Evolutionary conservation across 805 yeast species (phyloP).

Genomic region (Pichia rugopelliculosa): DNA sequence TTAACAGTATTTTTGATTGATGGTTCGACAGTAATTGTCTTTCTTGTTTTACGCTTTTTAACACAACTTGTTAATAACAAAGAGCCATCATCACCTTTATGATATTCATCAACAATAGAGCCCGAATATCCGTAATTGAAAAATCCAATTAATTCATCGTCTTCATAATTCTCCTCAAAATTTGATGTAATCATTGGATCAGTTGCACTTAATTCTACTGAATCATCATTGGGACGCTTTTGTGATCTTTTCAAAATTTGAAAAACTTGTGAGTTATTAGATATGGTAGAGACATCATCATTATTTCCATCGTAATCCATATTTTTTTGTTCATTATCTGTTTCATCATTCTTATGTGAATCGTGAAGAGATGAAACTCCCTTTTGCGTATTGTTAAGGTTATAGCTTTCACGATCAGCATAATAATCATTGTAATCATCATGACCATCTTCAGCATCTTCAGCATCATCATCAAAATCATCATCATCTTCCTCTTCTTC

Average conservation of each 20-base stretch:
- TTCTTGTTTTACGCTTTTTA: conserved; percentile 15
- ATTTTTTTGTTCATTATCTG: background rate
- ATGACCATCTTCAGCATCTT: background rate
- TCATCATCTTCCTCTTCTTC: background rate
- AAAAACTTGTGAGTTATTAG: background rate
- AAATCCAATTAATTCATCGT: conserved; percentile 3
- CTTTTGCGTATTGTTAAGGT: background rate
- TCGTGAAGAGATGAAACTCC: background rate
- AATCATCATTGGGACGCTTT: conserved; percentile 8
- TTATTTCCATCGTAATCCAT: background rate
- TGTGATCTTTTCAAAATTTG: background rate
- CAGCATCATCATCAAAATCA: background rate
- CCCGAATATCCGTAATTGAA: conserved; percentile 9
- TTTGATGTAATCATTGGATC: conserved; percentile 6
- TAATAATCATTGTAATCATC: background rate
- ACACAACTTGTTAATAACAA: conserved; percentile 7
- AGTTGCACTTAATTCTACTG: conserved; percentile 4
- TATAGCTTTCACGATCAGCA: background rate
- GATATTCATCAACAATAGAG: conserved; percentile 3
- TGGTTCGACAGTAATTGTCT: conserved; percentile 12
- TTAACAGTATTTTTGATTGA: conserved; percentile 17
- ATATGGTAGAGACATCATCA: background rate
- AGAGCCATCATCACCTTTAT: background rate
- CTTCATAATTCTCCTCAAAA: conserved; percentile 7
- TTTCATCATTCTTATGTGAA: background rate